Evolutionary conservation across 2,329 filamentous ascomycete genomes (phyloP).

Genomic region (Alternaria arborescens): DNA sequence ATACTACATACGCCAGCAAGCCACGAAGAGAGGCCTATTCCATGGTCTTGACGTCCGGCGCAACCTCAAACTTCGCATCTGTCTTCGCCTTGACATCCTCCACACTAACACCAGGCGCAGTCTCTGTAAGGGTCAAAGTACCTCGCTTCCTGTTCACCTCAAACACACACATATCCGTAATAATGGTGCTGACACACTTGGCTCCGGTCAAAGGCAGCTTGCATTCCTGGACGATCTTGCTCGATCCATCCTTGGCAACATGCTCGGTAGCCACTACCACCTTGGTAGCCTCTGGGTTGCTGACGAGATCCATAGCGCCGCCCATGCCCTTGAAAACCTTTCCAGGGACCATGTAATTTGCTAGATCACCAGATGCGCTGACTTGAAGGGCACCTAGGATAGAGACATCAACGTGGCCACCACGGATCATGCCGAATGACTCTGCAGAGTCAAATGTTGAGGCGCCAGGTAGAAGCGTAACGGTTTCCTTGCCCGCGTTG

Average conservation of each 20-base stretch:
- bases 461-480: constrained; percentile 82
- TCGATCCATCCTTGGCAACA: constrained; percentile 88
- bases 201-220: constrained; percentile 50
- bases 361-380: constrained; percentile 78
- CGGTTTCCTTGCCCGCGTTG: constrained; percentile 93
- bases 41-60: constrained; percentile 83
- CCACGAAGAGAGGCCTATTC: constrained; percentile 25
- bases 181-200: constrained; percentile 50
- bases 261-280: constrained; percentile 95
- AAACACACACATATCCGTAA: constrained; percentile 53
- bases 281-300: constrained; percentile 82
- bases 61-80: constrained; percentile 81
- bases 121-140: constrained; percentile 76
- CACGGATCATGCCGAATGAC: constrained; percentile 92
- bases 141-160: constrained; percentile 76
- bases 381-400: constrained; percentile 94
- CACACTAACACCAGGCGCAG: constrained; percentile 84
- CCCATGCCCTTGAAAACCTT: constrained; percentile 90
- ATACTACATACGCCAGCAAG: neutral
- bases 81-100: constrained; percentile 89
- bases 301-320: constrained; percentile 89
- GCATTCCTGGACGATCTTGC: constrained; percentile 83
- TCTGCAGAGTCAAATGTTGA: constrained; percentile 86
- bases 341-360: constrained; percentile 92
- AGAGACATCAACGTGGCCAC: constrained; percentile 83